phyloP scores from a whole-genome alignment of 371 early-diverging fungal species.

The Capillidium heterosporum region DNA sequence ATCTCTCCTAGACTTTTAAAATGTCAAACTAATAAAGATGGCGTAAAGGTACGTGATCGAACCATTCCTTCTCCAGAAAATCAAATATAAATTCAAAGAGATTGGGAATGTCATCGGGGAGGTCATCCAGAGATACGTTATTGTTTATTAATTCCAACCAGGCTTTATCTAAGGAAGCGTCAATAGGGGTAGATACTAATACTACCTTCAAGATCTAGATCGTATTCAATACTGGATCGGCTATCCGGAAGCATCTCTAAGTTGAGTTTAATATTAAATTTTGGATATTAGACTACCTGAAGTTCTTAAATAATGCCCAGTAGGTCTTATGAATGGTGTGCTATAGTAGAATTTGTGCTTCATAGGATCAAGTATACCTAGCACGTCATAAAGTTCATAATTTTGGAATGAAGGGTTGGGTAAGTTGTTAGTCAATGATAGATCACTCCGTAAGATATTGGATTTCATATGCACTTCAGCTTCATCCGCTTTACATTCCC shows the following conservation, averaged over 20 bases:
- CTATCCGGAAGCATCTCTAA: slow-evolving; percentile 25
- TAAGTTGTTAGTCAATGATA: no score
- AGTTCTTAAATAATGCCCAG: neutral
- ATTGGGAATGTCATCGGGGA: slow-evolving; percentile 28
- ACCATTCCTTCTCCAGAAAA: slow-evolving; percentile 91
- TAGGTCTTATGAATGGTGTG: neutral
- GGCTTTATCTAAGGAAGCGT: slow-evolving; percentile 24
- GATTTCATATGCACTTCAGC: no score
- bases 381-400: no score
- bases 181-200: neutral
- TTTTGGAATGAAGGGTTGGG: no score
- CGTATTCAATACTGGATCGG: slow-evolving; percentile 72
- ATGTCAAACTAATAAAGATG: neutral
- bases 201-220: slow-evolving; percentile 91
- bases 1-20: slow-evolving; percentile 1
- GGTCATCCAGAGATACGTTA: slow-evolving; percentile 30
- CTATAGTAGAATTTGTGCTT: neutral
- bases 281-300: neutral
- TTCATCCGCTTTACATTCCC: no score
- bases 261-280: no score
- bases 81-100: slow-evolving; percentile 84
- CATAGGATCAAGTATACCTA: neutral
- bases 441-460: no score
- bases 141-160: slow-evolving; percentile 61
- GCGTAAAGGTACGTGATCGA: slow-evolving; percentile 44